Conservation (phyloP, 495 filamentous ascomycete species). For the Aspergillus incahuasiensis region DNA sequence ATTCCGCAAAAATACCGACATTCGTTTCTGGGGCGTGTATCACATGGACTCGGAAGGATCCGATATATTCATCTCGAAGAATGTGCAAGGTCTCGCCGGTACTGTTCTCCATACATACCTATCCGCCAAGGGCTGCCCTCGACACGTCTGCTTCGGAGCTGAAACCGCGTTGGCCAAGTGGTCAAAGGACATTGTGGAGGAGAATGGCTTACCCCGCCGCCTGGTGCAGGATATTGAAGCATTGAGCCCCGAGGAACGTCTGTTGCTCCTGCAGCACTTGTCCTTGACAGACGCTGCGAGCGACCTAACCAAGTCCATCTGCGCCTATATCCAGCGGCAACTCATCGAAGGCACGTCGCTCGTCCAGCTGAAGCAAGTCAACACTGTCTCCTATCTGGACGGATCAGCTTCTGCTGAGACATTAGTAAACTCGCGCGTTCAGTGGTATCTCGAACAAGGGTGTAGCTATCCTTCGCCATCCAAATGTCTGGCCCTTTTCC, state of each 20-base stretch:
- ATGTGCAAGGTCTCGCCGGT: constrained; percentile 43
- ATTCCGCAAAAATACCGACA: constrained; percentile 42
- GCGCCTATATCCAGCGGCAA: constrained; percentile 41
- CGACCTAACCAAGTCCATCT: constrained; percentile 30
- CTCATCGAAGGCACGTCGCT: constrained; percentile 49
- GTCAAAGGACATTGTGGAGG: constrained; percentile 29
- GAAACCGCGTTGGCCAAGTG: constrained; percentile 44
- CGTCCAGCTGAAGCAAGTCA: constrained; percentile 44
- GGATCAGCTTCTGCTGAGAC: constrained; percentile 36
- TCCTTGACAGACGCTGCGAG: constrained; percentile 32
- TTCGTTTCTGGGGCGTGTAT: constrained; percentile 54
- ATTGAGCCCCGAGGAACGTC: constrained; percentile 49
- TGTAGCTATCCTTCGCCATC: constrained; percentile 38
- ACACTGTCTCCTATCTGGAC: constrained; percentile 48
- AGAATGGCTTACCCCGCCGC: constrained; percentile 39
- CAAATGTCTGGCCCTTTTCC: constrained; percentile 41
- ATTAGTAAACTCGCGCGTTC: constrained; percentile 43
- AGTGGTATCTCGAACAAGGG: constrained; percentile 48
- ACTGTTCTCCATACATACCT: constrained; percentile 56
- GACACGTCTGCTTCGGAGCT: constrained; percentile 48
- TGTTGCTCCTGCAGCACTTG: constrained; percentile 49
- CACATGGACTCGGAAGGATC: constrained; percentile 39
- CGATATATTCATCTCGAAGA: constrained; percentile 53
- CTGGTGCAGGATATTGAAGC: constrained; percentile 48
- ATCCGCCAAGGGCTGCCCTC: constrained; percentile 43